A percentile compares a stretch with the other conserved stretches of the same genome.
These are phyloP conservation scores for Linnemannia exigua DNA, from an alignment of 192 early-diverging fungal species.

Conservation along the genomic window DNA sequence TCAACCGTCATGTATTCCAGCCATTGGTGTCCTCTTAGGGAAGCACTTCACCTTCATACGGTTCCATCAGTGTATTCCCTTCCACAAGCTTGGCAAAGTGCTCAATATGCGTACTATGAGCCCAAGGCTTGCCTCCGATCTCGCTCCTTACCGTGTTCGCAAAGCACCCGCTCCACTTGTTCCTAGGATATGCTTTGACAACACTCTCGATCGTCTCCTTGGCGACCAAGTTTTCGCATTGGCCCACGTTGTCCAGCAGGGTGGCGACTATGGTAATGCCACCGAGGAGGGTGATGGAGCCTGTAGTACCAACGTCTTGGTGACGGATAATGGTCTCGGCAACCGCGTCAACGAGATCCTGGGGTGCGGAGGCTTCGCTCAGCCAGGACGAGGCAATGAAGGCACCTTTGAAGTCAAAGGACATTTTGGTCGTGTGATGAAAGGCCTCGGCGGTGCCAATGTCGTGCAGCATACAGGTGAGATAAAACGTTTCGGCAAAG, in stretches of 20 bases:
- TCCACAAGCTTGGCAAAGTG: neutral
- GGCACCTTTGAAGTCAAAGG: conserved; percentile 21
- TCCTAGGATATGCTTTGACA: conserved; percentile 6
- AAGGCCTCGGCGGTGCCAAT: conserved; percentile 14
- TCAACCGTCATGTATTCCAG: neutral
- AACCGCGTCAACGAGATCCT: conserved; percentile 13
- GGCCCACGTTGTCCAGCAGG: conserved; percentile 5
- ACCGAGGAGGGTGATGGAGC: conserved; percentile 10
- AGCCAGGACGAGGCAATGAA: conserved; percentile 19
- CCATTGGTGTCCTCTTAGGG: neutral
- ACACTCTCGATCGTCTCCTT: conserved; percentile 23
- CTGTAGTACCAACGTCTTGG: conserved; percentile 14
- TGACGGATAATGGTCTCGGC: conserved; percentile 25
- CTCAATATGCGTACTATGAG: conserved; percentile 15
- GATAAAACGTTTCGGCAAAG: conserved; percentile 22
- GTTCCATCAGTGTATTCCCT: conserved; percentile 11
- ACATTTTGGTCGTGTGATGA: conserved; percentile 19
- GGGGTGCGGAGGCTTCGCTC: conserved; percentile 10
- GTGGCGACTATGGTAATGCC: conserved; percentile 14
- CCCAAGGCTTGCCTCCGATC: conserved; percentile 11
- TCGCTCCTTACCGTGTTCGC: conserved; percentile 13
- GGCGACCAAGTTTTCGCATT: conserved; percentile 13
- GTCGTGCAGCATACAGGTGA: conserved; percentile 18
- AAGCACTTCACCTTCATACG: conserved; percentile 8
- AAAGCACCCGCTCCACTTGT: conserved; percentile 18